These are phyloP conservation scores for Jamesozyma lodderae DNA, from an alignment of 805 yeast species.

Conservation along the genomic window DNA sequence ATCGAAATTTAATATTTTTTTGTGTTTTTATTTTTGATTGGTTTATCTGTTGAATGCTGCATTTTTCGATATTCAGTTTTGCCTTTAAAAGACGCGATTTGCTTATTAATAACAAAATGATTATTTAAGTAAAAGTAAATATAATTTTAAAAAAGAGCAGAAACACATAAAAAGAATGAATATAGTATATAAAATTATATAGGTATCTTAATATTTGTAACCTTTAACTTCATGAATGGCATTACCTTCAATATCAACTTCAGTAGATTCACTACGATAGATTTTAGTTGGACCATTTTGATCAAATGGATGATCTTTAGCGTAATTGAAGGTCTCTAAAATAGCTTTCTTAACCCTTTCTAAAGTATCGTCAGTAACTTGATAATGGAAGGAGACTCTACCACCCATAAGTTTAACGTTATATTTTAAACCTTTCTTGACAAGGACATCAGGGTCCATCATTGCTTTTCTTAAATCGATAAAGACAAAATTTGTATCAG, in stretches of 20 bases:
- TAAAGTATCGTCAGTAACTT: constrained; percentile 44
- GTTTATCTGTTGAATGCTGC: not conserved
- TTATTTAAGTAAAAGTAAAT: no score
- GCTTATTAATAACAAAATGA: no score
- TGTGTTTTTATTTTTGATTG: no score
- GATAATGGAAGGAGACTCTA: constrained; percentile 76
- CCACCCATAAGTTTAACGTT: constrained; percentile 60
- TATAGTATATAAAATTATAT: no score
- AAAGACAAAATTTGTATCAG: constrained; percentile 77
- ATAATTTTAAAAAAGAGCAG: no score
- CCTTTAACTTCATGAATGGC: constrained; percentile 26
- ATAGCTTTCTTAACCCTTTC: constrained; percentile 51
- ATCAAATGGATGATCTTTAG: constrained; percentile 44
- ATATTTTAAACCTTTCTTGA: constrained; percentile 46
- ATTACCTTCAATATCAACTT: constrained; percentile 26
- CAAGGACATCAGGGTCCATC: constrained; percentile 48
- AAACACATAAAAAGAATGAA: no score
- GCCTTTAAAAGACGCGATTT: no score
- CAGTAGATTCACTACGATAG: constrained; percentile 35
- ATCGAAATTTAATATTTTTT: no score
- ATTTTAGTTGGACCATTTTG: constrained; percentile 40
- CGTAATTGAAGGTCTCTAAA: constrained; percentile 45
- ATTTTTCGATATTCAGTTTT: no score
- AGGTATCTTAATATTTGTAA: constrained; percentile 27
- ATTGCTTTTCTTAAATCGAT: constrained; percentile 46